These are phyloP conservation scores for Starmerella tilneyi DNA, from an alignment of 805 yeast genomes.

Conservation along the genomic window DNA sequence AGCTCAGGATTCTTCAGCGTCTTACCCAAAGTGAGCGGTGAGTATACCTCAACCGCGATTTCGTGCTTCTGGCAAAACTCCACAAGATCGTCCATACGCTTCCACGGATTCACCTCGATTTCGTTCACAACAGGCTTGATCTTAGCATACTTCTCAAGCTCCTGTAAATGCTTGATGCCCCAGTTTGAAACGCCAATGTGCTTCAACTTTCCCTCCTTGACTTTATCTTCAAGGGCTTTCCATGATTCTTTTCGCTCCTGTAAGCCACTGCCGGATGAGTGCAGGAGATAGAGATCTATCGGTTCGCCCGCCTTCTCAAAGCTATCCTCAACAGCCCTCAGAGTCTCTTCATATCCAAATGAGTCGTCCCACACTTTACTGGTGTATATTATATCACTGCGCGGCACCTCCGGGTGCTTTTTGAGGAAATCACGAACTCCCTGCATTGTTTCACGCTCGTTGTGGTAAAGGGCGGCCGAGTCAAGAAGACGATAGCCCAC, in stretches of 20 bases:
- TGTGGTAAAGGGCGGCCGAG: constrained; percentile 56
- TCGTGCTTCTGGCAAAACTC: constrained; percentile 47
- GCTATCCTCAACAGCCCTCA: constrained; percentile 48
- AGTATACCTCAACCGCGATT: constrained; percentile 61
- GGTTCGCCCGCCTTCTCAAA: constrained; percentile 48
- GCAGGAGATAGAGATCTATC: constrained; percentile 62
- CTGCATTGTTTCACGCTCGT: constrained; percentile 50
- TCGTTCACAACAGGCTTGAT: constrained; percentile 61
- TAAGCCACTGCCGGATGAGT: constrained; percentile 26
- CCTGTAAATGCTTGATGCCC: constrained; percentile 47
- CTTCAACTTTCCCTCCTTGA: constrained; percentile 40
- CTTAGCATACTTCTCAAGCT: constrained; percentile 35
- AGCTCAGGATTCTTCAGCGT: constrained; percentile 35
- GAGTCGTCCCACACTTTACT: constrained; percentile 66
- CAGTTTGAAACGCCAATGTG: constrained; percentile 57
- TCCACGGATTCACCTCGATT: constrained; percentile 77
- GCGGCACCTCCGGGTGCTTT: constrained; percentile 41
- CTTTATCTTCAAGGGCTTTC: constrained; percentile 48
- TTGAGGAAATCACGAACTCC: constrained; percentile 48
- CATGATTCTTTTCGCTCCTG: constrained; percentile 40
- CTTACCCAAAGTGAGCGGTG: constrained; percentile 67
- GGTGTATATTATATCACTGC: constrained; percentile 45
- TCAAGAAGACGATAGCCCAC: constrained; percentile 67
- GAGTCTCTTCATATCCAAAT: constrained; percentile 50
- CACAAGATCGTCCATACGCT: constrained; percentile 54